Evolutionary conservation across 1,284 basidiomycete species (phyloP), one percentile per base, ranked within the genome.

Genomic region (Schizopora paradoxa): DNA sequence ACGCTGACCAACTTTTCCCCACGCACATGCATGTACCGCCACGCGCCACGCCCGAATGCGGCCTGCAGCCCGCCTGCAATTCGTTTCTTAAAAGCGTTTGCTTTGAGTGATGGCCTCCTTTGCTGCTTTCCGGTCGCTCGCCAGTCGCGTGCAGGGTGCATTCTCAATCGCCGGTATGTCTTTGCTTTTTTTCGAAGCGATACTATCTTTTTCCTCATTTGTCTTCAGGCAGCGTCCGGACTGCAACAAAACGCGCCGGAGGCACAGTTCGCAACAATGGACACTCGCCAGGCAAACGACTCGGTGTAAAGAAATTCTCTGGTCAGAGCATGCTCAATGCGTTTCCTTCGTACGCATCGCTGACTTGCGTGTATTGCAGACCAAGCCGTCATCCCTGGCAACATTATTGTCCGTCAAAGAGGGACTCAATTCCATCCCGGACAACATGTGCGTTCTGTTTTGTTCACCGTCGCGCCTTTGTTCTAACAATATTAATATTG

Each of bases 271-370:
- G 85, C 63, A 96, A 96, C 63, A 85, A 92, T 56, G 83, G 93
- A 54, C 87, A 89, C 51, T 92, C 91, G 2, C 84, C 90, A 26
- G 93, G 93, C 56, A 86, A 91, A 67, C 82, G 93, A 29, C 67
- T 97, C 37, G 94, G 93, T 57, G 72, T 96, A 34, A 97, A 97
- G 72, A 91, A 91, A 66, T 96, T 91, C 65, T 91, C 90, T 54
- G 91, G 93, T 89, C 56, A 50, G 75, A 64, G 0, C 18, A n/a
- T 14, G 5, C 31, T 34, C 19, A 40, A 13, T 23, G 21, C 28
- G 36, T 45, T 3, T 26, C 25, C 16, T 7, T 8, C 23, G 5
- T 29, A 21, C 32, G 39, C 22, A 29, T 51, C 38, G 16, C 48
- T 49, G 26, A 54, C 43, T 28, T 1, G 18, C 11, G 42, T 27